A percentile compares a stretch with the other conserved stretches of the same genome.
Evolutionary conservation across 306 rosid genomes (phyloP).

Genomic region (Vigna hirtella): DNA sequence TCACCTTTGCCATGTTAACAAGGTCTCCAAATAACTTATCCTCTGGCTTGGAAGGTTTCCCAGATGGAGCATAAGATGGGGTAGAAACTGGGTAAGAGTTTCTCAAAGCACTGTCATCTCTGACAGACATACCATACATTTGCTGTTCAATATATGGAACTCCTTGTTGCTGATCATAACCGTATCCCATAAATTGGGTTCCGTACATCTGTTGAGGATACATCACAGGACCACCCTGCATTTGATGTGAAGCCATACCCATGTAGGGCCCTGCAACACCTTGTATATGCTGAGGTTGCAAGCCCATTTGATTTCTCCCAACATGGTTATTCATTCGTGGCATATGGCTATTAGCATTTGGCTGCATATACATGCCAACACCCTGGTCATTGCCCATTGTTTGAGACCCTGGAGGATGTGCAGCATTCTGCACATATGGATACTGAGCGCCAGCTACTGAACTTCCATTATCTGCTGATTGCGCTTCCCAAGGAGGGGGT

Average conservation of each 20-base stretch:
- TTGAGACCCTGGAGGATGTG: conserved; percentile 64
- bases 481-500: conserved; percentile 98
- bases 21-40: conserved; percentile 96
- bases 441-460: conserved; percentile 63
- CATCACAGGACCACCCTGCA: conserved; percentile 59
- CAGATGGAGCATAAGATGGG: conserved; percentile 67
- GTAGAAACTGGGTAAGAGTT: conserved; percentile 66
- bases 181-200: conserved; percentile 71
- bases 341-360: conserved; percentile 60
- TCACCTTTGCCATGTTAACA: conserved; percentile 86
- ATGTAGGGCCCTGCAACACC: conserved; percentile 61
- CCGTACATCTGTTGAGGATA: conserved; percentile 88
- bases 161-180: conserved; percentile 73
- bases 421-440: conserved; percentile 59
- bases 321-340: conserved; percentile 64
- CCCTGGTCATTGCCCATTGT: conserved; percentile 64
- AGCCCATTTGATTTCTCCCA: conserved; percentile 66
- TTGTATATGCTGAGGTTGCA: conserved; percentile 59
- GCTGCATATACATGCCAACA: conserved; percentile 80
- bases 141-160: conserved; percentile 73
- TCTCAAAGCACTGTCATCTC: conserved; percentile 67
- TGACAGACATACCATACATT: conserved; percentile 80
- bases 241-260: conserved; percentile 67
- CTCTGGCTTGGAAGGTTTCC: conserved; percentile 86
- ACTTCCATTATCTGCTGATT: conserved; percentile 63